Conservation (phyloP, 2,329 filamentous ascomycete species). For the Epicoccum nigrum region DNA sequence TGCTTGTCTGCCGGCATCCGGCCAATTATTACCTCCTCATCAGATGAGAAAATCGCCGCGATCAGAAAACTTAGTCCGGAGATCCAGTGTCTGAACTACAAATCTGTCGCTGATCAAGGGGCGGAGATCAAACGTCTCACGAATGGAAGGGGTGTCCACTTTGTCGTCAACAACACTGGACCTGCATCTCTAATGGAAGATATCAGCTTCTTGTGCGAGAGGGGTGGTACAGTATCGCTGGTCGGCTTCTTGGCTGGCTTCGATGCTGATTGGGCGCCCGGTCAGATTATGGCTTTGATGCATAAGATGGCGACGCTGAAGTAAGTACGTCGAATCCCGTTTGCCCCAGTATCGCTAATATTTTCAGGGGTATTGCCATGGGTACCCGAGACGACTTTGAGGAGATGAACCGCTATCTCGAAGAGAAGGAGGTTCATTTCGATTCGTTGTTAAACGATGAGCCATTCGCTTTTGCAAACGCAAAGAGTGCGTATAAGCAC, state of each 20-base stretch:
- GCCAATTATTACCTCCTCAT: conserved; percentile 66
- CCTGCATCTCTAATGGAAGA: conserved; percentile 23
- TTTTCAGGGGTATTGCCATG: conserved; percentile 6
- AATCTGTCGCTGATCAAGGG: conserved; percentile 60
- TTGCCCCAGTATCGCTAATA: neutral
- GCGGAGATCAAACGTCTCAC: conserved; percentile 58
- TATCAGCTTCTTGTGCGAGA: conserved; percentile 20
- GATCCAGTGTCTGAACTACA: conserved; percentile 61
- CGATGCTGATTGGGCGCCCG: conserved; percentile 17
- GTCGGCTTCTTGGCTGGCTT: conserved; percentile 33
- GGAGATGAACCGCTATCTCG: conserved; percentile 5
- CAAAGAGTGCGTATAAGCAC: neutral
- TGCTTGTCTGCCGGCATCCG: conserved; percentile 34
- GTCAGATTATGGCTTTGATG: conserved; percentile 27
- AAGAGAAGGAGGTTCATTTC: conserved; percentile 4
- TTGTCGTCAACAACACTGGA: conserved; percentile 52
- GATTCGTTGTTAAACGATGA: neutral
- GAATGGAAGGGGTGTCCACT: conserved; percentile 49
- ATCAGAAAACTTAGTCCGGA: conserved; percentile 49
- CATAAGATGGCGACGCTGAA: conserved; percentile 28
- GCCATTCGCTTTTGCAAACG: conserved; percentile 2
- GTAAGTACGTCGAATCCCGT: conserved; percentile 14
- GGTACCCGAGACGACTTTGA: conserved; percentile 7
- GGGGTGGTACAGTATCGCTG: conserved; percentile 30
- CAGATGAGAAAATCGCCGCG: conserved; percentile 57